These are phyloP conservation scores for Zizania latifolia DNA, from an alignment of 176 grass and related monocot genomes.

Conservation along the genomic window DNA sequence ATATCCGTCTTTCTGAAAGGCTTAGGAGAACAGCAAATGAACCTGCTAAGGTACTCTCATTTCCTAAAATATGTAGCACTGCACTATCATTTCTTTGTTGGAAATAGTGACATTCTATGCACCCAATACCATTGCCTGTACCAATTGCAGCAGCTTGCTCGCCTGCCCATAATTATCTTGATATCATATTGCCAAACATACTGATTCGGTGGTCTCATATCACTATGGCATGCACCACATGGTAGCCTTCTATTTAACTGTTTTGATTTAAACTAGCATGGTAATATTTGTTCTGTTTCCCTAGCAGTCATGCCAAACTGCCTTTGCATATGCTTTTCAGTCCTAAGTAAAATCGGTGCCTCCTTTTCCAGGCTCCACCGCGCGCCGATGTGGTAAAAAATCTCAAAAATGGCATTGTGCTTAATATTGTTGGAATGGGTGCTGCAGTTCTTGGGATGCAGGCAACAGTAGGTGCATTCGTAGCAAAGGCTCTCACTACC, in stretches of 20 bases:
- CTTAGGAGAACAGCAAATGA: slow-evolving; percentile 55
- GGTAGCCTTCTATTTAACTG: not conserved
- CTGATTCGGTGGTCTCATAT: not conserved
- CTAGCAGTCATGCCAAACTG: not conserved
- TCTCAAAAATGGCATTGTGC: slow-evolving; percentile 60
- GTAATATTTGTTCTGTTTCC: not conserved
- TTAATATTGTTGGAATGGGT: slow-evolving; percentile 86
- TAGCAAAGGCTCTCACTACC: slow-evolving; percentile 73
- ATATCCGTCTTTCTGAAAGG: slow-evolving; percentile 53
- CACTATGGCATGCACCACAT: not conserved
- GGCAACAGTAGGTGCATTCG: slow-evolving; percentile 70
- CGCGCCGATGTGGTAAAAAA: slow-evolving; percentile 67
- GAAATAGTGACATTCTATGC: not conserved
- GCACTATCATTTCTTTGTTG: not conserved
- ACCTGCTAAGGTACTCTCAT: slow-evolving; percentile 43
- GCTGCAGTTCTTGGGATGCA: slow-evolving; percentile 86
- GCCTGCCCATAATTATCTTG: not conserved
- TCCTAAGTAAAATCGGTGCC: not conserved
- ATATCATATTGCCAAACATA: not conserved
- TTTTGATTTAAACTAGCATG: not conserved
- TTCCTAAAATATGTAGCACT: not conserved
- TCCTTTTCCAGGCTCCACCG: slow-evolving; percentile 71
- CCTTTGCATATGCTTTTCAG: not conserved
- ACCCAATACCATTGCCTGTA: not conserved
- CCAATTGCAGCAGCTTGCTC: not conserved